These are phyloP conservation scores for Leccinum subgranulosum DNA, from an alignment of 768 basidiomycete genomes.

Conservation along the genomic window DNA sequence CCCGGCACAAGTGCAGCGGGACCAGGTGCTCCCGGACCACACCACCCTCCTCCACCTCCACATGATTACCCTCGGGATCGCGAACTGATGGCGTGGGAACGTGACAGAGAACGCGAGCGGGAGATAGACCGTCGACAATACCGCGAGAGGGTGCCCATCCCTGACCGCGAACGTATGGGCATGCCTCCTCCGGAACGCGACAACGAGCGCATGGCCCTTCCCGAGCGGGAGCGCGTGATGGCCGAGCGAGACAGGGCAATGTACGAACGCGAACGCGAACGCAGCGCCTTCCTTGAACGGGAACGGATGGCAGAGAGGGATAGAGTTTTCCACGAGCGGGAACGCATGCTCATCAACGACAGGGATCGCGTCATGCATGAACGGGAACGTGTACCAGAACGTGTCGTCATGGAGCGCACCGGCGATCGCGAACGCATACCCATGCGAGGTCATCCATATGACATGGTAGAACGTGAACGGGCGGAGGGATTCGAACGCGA, in stretches of 20 bases:
- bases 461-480: constrained; percentile 26
- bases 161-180: constrained; percentile 21
- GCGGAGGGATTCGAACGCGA: constrained; percentile 32
- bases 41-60: constrained; percentile 13
- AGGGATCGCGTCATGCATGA: constrained; percentile 25
- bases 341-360: constrained; percentile 22
- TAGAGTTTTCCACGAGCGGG: constrained; percentile 19
- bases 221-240: constrained; percentile 24
- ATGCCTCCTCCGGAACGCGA: constrained; percentile 23
- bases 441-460: constrained; percentile 20
- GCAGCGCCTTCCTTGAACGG: constrained; percentile 22
- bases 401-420: constrained; percentile 15
- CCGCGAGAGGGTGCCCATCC: constrained; percentile 22
- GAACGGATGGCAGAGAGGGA: constrained; percentile 24
- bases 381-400: constrained; percentile 21
- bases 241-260: constrained; percentile 21
- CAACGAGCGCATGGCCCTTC: constrained; percentile 13
- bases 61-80: constrained; percentile 28
- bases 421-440: constrained; percentile 25
- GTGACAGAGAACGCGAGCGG: constrained; percentile 24
- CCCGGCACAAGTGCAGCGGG: constrained; percentile 5
- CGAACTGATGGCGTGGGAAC: constrained; percentile 27
- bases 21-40: constrained; percentile 20
- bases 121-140: constrained; percentile 28
- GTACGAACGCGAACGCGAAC: constrained; percentile 28